Percentiles rank a stretch among this genome's conserved stretches.
Evolutionary conservation across 352 stramenopile genomes (phyloP).

Genomic region (Thraustochytrium sp.): DNA sequence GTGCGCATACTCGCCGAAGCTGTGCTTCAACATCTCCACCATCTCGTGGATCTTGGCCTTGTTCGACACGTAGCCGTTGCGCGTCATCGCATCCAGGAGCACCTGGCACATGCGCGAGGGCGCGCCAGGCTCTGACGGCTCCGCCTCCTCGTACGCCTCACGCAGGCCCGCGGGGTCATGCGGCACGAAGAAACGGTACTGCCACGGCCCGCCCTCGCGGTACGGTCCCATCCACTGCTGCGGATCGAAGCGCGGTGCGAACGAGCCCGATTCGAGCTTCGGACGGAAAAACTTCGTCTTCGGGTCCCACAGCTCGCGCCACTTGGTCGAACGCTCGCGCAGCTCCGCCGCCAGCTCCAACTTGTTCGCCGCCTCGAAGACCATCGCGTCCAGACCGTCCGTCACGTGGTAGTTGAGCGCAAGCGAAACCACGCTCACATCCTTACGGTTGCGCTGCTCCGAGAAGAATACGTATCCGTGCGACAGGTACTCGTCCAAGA

Average conservation of each 20-base stretch:
- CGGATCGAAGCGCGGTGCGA: constrained; percentile 2
- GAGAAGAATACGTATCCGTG: constrained; percentile 37
- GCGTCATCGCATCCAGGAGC: constrained; percentile 6
- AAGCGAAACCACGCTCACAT: constrained; percentile 43
- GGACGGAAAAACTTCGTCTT: constrained; percentile 40
- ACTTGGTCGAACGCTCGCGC: background rate
- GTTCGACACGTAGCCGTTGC: background rate
- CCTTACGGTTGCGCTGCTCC: background rate
- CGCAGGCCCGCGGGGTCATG: constrained; percentile 43
- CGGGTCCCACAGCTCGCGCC: constrained; percentile 36
- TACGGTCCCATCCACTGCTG: constrained; percentile 48
- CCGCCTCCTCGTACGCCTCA: constrained; percentile 5
- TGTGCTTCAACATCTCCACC: constrained; percentile 43
- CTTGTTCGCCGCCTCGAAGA: constrained; percentile 10
- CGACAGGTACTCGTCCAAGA: constrained; percentile 38
- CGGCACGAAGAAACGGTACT: constrained; percentile 50
- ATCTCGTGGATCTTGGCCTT: constrained; percentile 46
- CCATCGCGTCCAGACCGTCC: constrained; percentile 34
- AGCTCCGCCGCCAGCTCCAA: background rate
- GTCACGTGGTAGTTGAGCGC: constrained; percentile 47
- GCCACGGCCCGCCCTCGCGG: constrained; percentile 48
- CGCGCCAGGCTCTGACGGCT: background rate
- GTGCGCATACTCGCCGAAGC: constrained; percentile 50
- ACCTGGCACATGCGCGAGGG: constrained; percentile 29
- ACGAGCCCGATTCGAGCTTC: background rate